Percentiles rank a stretch among this genome's conserved stretches.
Conservation (phyloP, 1,284 basidiomycete species). For the Papiliotrema nemorosa region DNA sequence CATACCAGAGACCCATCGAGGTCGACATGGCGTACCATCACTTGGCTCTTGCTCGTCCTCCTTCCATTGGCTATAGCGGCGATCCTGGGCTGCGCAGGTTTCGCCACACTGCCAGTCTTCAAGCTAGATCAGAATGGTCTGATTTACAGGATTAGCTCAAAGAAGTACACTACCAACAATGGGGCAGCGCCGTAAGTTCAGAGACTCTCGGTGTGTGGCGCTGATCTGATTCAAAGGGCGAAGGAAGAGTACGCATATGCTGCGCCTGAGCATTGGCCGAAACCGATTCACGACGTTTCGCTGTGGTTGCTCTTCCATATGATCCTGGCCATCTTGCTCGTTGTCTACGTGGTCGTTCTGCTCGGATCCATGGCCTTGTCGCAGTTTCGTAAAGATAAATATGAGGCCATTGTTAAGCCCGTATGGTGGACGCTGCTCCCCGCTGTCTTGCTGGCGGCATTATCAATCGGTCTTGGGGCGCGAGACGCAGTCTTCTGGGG, state of each 20-base stretch:
- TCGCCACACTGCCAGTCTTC: not conserved
- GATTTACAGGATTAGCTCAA: no score
- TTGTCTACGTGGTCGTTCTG: not conserved
- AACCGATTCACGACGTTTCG: conserved; percentile 13
- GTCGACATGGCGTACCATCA: no score
- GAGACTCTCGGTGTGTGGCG: no score
- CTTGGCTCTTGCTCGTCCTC: no score
- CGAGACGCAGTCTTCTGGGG: conserved; percentile 19
- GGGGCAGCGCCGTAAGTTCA: conserved; percentile 12
- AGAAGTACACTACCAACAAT: conserved; percentile 14
- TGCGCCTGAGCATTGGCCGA: conserved; percentile 13
- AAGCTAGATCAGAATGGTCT: not conserved
- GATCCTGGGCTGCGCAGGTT: not conserved
- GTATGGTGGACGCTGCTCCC: not conserved
- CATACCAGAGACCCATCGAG: no score
- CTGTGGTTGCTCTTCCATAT: conserved; percentile 23
- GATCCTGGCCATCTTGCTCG: conserved; percentile 19
- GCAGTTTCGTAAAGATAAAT: not conserved
- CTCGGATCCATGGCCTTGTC: not conserved
- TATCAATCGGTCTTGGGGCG: not conserved
- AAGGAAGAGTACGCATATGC: not conserved
- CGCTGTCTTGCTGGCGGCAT: not conserved
- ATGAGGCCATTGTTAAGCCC: not conserved
- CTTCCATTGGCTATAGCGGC: not conserved
- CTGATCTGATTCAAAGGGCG: not conserved